phyloP scores from a whole-genome alignment of 2,329 filamentous ascomycete species.

The Anisogramma anomala region DNA sequence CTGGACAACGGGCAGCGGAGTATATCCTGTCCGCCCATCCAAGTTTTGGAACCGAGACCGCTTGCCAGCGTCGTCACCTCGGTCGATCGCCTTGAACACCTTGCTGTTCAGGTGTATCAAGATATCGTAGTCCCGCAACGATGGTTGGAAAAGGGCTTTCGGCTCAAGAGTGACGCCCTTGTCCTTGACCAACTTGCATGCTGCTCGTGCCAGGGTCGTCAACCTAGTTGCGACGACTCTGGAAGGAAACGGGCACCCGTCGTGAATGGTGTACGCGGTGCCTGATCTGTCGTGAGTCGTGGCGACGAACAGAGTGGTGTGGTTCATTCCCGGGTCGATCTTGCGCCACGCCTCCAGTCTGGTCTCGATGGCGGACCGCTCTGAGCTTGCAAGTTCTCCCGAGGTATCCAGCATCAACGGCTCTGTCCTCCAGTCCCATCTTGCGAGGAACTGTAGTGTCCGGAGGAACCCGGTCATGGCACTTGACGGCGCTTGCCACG shows the following conservation, averaged over 20 bases:
- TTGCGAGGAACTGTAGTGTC: slow-evolving; percentile 64
- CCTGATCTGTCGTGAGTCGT: slow-evolving; percentile 70
- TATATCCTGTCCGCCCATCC: slow-evolving; percentile 41
- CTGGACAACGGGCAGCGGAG: slow-evolving; percentile 38
- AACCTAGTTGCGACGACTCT: slow-evolving; percentile 78
- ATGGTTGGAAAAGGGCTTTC: slow-evolving; percentile 57
- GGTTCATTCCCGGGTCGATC: slow-evolving; percentile 80
- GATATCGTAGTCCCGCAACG: slow-evolving; percentile 72
- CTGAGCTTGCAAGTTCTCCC: slow-evolving; percentile 48
- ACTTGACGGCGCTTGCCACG: slow-evolving; percentile 68
- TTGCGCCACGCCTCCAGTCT: slow-evolving; percentile 76
- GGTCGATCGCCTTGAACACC: slow-evolving; percentile 31
- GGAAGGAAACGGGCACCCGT: slow-evolving; percentile 42
- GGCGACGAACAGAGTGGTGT: slow-evolving; percentile 67
- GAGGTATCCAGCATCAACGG: slow-evolving; percentile 71
- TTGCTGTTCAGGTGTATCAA: slow-evolving; percentile 59
- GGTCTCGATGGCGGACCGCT: slow-evolving; percentile 52
- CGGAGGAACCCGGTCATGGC: slow-evolving; percentile 70
- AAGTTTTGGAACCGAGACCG: slow-evolving; percentile 69
- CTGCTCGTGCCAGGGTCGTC: slow-evolving; percentile 68
- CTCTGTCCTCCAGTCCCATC: slow-evolving; percentile 85
- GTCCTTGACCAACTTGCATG: slow-evolving; percentile 48
- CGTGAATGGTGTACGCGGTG: slow-evolving; percentile 64
- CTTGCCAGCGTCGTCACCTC: slow-evolving; percentile 22
- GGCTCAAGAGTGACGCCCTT: slow-evolving; percentile 42